Evolutionary conservation across 208 protist genomes (phyloP).

Genomic region (Crithidia bombi): DNA sequence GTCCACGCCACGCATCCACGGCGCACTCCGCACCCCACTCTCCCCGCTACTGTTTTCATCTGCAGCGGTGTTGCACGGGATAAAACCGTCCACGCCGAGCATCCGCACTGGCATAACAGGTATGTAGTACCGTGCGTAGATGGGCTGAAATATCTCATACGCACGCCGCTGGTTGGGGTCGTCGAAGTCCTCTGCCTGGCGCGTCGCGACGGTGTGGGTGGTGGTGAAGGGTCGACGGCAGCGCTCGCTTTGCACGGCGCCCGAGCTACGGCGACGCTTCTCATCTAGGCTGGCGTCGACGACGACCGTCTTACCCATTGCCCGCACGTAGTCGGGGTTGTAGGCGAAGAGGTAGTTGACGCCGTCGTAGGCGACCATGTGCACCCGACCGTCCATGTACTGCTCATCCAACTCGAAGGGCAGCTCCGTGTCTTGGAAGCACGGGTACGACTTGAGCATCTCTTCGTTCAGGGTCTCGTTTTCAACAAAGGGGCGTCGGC

Average conservation of each 20-base stretch:
- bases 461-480: conserved; percentile 7
- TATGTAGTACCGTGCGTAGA: conserved; percentile 41
- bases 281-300: conserved; percentile 15
- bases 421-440: conserved; percentile 6
- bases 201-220: conserved; percentile 15
- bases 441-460: conserved; percentile 20
- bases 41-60: neutral
- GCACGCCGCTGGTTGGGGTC: conserved; percentile 19
- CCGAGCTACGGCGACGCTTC: neutral
- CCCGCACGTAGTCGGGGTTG: conserved; percentile 23
- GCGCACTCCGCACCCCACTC: conserved; percentile 29
- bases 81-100: conserved; percentile 42
- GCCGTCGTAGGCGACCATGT: conserved; percentile 57
- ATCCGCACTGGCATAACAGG: conserved; percentile 46
- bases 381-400: conserved; percentile 53
- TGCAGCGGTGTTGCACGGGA: conserved; percentile 19
- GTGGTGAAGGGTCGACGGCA: conserved; percentile 16
- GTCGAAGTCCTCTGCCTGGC: conserved; percentile 20
- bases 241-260: conserved; percentile 9
- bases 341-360: conserved; percentile 62
- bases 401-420: conserved; percentile 34
- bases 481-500: conserved; percentile 5
- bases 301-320: conserved; percentile 21
- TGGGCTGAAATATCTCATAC: conserved; percentile 32
- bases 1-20: conserved; percentile 50